Evolutionary conservation across 2,329 filamentous ascomycete species (phyloP), one percentile per base, ranked within the genome.

Genomic region (Penicillium corylophilum): DNA sequence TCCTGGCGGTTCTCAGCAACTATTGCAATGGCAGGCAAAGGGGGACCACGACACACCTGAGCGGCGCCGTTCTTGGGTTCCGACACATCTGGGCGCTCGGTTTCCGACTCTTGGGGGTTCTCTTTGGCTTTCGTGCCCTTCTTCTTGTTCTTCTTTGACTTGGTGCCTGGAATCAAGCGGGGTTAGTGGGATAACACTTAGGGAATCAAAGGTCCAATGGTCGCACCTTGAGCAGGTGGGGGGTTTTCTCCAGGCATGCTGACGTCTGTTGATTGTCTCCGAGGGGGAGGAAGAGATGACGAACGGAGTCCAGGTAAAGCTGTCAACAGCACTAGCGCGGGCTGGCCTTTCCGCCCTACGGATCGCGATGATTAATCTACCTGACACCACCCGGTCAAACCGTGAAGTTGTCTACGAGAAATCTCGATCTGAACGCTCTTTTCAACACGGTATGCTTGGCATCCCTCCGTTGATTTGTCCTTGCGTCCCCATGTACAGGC

Each of bases 91-190:
- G 33, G 20, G 12, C 46, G 39, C 18, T 58, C 56, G 20, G 62
- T 51, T 12, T 60, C 52, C 38, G 70, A 72, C 20, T 54, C 36
- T 18, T 60, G 47, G 44, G 73, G 71, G 15, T 70, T 74, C 18
- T 61, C 57, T 52, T 75, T 73, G 18, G 64, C 62, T 63, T 78
- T 81, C 52, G 69, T 69, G 57, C 71, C 72, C 71, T 81, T 83
- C 73, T 80, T 81, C 67, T 79, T 82, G 69, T 76, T 81, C 66
- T 77, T 82, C 72, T 81, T 83, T 64, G 79, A 79, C 64, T 76
- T 83, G 46, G 73, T 64, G 61, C 71, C 73, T 76, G 57, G 36
- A 10, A 54, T 62, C 56, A 46, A 51, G 51, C 52, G 54, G 52
- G 46, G 51, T 63, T 47, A 61, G 56, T 42, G 35, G 45, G 38